Evolutionary conservation across 2,329 filamentous ascomycete genomes (phyloP), one percentile per base, ranked within the genome.

Genomic region (Cordyceps sp.): DNA sequence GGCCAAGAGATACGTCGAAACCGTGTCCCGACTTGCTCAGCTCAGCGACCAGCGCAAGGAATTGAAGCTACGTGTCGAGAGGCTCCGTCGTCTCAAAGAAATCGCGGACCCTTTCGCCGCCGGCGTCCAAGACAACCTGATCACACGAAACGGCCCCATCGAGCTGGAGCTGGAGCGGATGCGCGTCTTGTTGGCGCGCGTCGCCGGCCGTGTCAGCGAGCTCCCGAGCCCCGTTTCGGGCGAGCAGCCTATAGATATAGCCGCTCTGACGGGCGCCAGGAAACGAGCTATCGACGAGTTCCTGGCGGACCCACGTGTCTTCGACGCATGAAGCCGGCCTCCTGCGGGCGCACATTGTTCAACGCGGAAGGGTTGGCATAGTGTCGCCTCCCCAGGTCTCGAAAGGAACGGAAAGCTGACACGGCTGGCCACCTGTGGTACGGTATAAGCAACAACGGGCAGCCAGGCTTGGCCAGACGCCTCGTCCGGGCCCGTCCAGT

Each of bases 151-250:
- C 45, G 72, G 74, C 2, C 65, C 73, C 30, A 50, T 84, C 9
- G 76, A 77, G 46, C 58, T 57, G 33, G 78, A 83, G 52, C 55
- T 84, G 33, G 68, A 74, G 48, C 66, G 64, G 38, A 80, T 77
- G 65, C 65, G 73, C 22, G 59, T 74, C 40, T 51, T 84, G 38
- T 58, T 78, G 33, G 63, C 65, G 1, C 60, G 73, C 18, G 71
- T 78, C 1, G 62, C 64, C 5, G 68, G 63, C 3, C 60, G 68
- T 15, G 56, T 77, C 1, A 56, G 51, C 10, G 46, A 48, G 34
- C 35, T 66, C 13, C 48, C 53, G 6, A 44, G 45, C 18, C 22
- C 37, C 10, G 24, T 33, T 24, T 36, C 38, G 14, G 42, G 44
- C 18, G 23, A 36, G 9, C 20, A 13, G 3, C 39, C 42, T 4